Evolutionary conservation across 331 rosid genomes (phyloP).

Genomic region (Telfairia occidentalis): DNA sequence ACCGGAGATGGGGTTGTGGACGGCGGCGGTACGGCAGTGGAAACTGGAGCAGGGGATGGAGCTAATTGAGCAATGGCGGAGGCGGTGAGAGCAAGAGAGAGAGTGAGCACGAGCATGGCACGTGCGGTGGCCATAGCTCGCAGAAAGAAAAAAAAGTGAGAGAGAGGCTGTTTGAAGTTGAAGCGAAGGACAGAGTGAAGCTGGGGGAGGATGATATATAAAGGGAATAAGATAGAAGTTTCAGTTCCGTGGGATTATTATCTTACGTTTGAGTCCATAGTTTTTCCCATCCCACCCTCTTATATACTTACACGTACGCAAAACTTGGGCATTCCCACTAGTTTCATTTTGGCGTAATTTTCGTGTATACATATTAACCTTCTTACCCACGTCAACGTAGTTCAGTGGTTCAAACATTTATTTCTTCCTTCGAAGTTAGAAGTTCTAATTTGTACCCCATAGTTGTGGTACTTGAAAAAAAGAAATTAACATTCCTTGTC

Average conservation of each 20-base stretch:
- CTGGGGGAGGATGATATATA: not conserved
- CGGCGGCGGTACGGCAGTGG: conserved; percentile 13
- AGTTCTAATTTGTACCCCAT: no score
- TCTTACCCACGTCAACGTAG: no score
- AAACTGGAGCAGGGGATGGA: conserved; percentile 45
- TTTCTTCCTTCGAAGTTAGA: no score
- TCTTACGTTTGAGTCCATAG: not conserved
- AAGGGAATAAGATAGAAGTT: not conserved
- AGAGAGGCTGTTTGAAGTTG: not conserved
- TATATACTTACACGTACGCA: not conserved
- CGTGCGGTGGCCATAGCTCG: conserved; percentile 35
- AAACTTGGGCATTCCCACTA: no score
- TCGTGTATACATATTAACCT: no score
- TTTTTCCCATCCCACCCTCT: not conserved
- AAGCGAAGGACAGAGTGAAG: not conserved
- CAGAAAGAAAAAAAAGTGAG: not conserved
- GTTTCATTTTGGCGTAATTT: no score
- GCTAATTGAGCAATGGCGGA: conserved; percentile 42
- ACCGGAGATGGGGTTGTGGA: conserved; percentile 10
- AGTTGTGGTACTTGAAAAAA: no score
- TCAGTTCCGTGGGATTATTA: not conserved
- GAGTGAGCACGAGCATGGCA: conserved; percentile 35
- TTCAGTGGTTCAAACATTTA: no score
- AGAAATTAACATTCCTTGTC: no score
- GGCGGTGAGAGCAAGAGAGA: conserved; percentile 29